Evolutionary conservation across 2,329 filamentous ascomycete species (phyloP).

Genomic region (Plenodomus lindquistii): DNA sequence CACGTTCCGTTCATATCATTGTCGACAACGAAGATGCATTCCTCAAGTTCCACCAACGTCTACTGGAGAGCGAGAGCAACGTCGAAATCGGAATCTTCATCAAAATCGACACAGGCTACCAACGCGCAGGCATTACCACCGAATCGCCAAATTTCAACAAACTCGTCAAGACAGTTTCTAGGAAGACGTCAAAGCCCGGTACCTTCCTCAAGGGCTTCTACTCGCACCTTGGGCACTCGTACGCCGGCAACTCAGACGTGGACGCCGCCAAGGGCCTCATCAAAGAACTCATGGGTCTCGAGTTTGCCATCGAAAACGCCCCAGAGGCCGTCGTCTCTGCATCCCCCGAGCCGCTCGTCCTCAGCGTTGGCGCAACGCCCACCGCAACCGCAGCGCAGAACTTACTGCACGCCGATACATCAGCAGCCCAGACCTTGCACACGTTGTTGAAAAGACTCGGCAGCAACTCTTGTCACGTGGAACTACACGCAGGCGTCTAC

Average conservation of each 20-base stretch:
- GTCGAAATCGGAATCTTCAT: constrained; percentile 62
- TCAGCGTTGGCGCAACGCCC: constrained; percentile 78
- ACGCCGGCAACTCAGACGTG: constrained; percentile 58
- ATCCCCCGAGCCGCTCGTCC: constrained; percentile 47
- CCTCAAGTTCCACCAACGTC: constrained; percentile 45
- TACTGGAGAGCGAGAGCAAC: constrained; percentile 33
- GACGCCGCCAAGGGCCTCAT: constrained; percentile 64
- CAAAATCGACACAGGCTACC: constrained; percentile 75
- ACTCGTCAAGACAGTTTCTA: constrained; percentile 55
- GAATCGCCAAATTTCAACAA: constrained; percentile 51
- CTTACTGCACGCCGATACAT: constrained; percentile 47
- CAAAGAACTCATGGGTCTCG: constrained; percentile 62
- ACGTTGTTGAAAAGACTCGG: constrained; percentile 45
- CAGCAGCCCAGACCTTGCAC: constrained; percentile 47
- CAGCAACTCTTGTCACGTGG: constrained; percentile 53
- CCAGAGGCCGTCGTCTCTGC: constrained; percentile 18
- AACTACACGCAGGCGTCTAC: constrained; percentile 78
- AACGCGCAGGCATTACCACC: constrained; percentile 68
- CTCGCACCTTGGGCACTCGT: constrained; percentile 73
- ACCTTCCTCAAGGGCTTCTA: constrained; percentile 66
- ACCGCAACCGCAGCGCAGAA: constrained; percentile 71
- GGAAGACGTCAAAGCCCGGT: constrained; percentile 16
- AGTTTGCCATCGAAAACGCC: constrained; percentile 51
- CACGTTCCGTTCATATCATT: constrained; percentile 64
- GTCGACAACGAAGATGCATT: constrained; percentile 65